Percentiles rank a stretch among this genome's conserved stretches.
phyloP scores from a whole-genome alignment of 2,329 filamentous ascomycete genomes.

The Hortaea werneckii region DNA sequence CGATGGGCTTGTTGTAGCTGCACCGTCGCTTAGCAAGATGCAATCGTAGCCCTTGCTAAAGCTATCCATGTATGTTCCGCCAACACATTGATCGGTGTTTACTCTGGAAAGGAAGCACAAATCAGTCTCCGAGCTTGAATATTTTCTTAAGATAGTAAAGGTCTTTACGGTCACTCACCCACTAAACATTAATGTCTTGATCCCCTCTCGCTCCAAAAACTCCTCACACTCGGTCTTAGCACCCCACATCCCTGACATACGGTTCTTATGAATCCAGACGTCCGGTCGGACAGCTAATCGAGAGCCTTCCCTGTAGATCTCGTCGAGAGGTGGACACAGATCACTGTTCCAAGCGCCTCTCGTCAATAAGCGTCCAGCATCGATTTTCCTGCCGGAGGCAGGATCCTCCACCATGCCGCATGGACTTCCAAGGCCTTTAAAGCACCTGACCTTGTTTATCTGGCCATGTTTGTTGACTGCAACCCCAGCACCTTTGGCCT shows the following conservation, averaged over 20 bases:
- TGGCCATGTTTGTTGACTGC: conserved; percentile 19
- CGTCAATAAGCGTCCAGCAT: conserved; percentile 40
- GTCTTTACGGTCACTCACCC: conserved; percentile 45
- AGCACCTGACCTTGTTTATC: conserved; percentile 16
- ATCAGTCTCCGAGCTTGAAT: conserved; percentile 21
- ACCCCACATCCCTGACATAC: conserved; percentile 49
- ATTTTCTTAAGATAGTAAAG: too few relatives aligned
- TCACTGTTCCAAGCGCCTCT: conserved; percentile 48
- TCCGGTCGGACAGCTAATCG: conserved; percentile 29
- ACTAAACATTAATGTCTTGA: conserved; percentile 44
- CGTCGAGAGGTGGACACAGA: conserved; percentile 39
- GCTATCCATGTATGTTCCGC: conserved; percentile 46
- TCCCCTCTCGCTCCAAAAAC: conserved; percentile 31
- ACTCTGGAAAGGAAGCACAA: conserved; percentile 31
- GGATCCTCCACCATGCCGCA: conserved; percentile 21
- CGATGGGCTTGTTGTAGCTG: conserved; percentile 40
- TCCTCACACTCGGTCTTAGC: conserved; percentile 33
- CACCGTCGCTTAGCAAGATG: conserved; percentile 45
- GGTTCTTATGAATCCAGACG: conserved; percentile 46
- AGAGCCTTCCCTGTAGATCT: conserved; percentile 25
- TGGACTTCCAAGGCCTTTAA: conserved; percentile 23
- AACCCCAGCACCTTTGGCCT: conserved; percentile 6
- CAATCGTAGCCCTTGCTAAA: conserved; percentile 48
- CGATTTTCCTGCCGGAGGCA: conserved; percentile 32
- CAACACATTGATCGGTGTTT: conserved; percentile 53